Evolutionary conservation across 805 yeast species (phyloP).

Genomic region (Ogataea angusta): DNA sequence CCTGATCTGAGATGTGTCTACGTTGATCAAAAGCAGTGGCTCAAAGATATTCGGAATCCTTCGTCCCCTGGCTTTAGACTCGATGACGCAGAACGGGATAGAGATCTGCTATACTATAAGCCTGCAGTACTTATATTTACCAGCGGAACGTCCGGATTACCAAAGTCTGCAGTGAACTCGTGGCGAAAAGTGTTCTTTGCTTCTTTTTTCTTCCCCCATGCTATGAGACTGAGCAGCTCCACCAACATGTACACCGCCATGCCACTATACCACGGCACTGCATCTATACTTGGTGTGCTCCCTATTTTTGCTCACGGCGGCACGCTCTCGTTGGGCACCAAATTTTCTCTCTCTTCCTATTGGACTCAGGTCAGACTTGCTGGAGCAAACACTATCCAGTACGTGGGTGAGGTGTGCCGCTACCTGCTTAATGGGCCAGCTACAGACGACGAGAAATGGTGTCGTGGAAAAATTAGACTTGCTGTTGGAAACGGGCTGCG

Average conservation of each 20-base stretch:
- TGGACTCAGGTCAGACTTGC: slow-evolving; percentile 84
- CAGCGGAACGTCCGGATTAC: slow-evolving; percentile 93
- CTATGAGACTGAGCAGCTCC: slow-evolving; percentile 52
- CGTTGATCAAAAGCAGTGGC: slow-evolving; percentile 20
- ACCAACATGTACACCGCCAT: slow-evolving; percentile 80
- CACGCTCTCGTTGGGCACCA: slow-evolving; percentile 71
- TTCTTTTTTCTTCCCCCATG: slow-evolving; percentile 62
- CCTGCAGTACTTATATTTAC: slow-evolving; percentile 79
- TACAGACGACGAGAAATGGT: slow-evolving; percentile 23
- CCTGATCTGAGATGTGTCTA: slow-evolving; percentile 27
- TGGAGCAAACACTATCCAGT: slow-evolving; percentile 78
- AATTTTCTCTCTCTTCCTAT: slow-evolving; percentile 78
- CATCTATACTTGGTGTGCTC: slow-evolving; percentile 79
- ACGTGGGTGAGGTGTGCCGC: slow-evolving; percentile 94
- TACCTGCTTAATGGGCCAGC: slow-evolving; percentile 62
- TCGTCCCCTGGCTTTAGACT: slow-evolving; percentile 51
- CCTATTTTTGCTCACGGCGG: slow-evolving; percentile 62
- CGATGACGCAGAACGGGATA: slow-evolving; percentile 54
- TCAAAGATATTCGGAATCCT: slow-evolving; percentile 14
- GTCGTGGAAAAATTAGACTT: slow-evolving; percentile 42
- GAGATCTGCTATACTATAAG: slow-evolving; percentile 52
- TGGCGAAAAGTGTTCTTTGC: slow-evolving; percentile 85
- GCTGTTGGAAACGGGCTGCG: slow-evolving; percentile 93
- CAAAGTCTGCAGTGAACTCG: slow-evolving; percentile 89
- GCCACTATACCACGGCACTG: slow-evolving; percentile 96